Base-by-base conservation (phyloP, 78 protist genomes). In the Cavenderia fasciculata region DNA sequence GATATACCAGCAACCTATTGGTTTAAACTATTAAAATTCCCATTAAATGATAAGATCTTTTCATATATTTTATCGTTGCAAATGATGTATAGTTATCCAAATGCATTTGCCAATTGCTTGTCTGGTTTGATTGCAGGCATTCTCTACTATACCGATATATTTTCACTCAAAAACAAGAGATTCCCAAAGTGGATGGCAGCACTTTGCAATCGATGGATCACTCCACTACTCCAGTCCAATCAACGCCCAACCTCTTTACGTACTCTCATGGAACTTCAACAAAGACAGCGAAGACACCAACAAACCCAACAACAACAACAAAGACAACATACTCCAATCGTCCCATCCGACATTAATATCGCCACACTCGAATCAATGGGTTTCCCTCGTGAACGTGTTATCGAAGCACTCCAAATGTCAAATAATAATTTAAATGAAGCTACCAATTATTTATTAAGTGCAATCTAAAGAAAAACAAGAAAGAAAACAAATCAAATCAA, bases 351-450 rank as follows among this genome's bases (percentile, higher is more conserved):
- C 27, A 68, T 47, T 11, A 61, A 79, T 29, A 79, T 79, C 33
- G 40, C 33, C 49, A 63, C n/a, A 16, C 61, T 79, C 12, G 68
- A 21, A 29, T 8, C 21, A 10, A 79, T 79, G 88, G 88, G 88
- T 18, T 79, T 65, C 69, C 41, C 66, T 23, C 29, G 88, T 25
- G 34, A 51, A 19, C 12, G 41, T 8, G 74, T 76, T 1, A 40
- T 79, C 8, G 57, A 66, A 52, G 88, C 47, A 31, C 33, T 79
- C 25, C 41, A 54, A 52, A 36, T 63, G 44, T 52, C 88, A 19
- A 49, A 66, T 41, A 79, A 79, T 34, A 63, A 77, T 63, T 29
- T 79, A 1, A 79, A 79, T 79, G 88, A 62, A 34, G 88, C 88
- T 12, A 61, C 69, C 6, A 61, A 61, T 40, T 61, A 31, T 34